Conservation (phyloP, 2,329 filamentous ascomycete genomes). For the Colletotrichum neosansevieriae region DNA sequence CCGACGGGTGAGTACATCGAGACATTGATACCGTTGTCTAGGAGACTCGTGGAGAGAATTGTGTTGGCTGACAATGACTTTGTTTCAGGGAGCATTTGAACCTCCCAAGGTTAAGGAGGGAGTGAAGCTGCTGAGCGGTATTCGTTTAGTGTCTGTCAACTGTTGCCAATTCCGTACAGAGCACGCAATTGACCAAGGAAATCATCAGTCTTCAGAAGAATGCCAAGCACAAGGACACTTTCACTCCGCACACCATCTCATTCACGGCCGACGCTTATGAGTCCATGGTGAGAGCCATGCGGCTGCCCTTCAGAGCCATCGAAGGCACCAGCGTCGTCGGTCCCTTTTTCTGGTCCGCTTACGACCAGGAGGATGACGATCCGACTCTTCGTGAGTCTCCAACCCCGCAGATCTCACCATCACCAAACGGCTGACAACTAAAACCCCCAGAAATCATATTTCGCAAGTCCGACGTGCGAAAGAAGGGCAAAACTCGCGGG, state of each 20-base stretch:
- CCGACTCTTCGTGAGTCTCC: conserved; percentile 65
- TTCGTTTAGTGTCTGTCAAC: conserved; percentile 65
- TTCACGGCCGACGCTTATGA: conserved; percentile 63
- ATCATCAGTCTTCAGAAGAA: conserved; percentile 65
- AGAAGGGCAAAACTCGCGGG: conserved; percentile 72
- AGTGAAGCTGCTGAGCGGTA: conserved; percentile 61
- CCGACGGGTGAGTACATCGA: conserved; percentile 55
- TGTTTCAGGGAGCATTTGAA: conserved; percentile 65
- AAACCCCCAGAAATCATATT: conserved; percentile 66
- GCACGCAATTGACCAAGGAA: neutral
- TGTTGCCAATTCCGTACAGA: neutral
- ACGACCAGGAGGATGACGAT: conserved; percentile 68
- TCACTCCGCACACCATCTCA: conserved; percentile 66
- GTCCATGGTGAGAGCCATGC: conserved; percentile 66
- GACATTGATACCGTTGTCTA: neutral
- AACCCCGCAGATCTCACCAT: neutral
- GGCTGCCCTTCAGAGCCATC: conserved; percentile 67
- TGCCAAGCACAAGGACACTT: conserved; percentile 69
- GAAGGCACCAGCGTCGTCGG: conserved; percentile 71
- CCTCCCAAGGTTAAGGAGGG: conserved; percentile 58
- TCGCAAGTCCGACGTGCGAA: conserved; percentile 75
- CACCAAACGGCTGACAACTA: conserved; percentile 17
- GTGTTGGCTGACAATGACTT: conserved; percentile 33
- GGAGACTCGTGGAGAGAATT: neutral
- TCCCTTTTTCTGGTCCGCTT: conserved; percentile 72